phyloP scores from a whole-genome alignment of 2,329 filamentous ascomycete species.

The Verticillium isaacii region DNA sequence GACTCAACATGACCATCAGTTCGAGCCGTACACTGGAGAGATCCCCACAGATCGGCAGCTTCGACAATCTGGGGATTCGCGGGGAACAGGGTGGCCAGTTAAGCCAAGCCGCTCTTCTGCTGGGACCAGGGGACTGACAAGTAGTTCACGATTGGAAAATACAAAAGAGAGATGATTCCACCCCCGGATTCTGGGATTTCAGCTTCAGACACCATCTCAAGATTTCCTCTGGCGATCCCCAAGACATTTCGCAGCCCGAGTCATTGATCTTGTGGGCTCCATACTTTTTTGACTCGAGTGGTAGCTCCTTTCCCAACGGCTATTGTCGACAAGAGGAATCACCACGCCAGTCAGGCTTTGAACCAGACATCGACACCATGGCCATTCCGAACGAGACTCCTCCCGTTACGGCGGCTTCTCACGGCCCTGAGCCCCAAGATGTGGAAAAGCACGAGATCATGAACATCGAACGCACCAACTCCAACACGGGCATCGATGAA shows the following conservation, averaged over 20 bases:
- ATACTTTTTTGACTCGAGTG: neutral
- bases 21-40: neutral
- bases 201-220: neutral
- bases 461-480: conserved; percentile 7
- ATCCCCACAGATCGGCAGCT: neutral
- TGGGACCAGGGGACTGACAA: neutral
- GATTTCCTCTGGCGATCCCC: neutral
- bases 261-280: neutral
- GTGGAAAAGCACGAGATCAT: conserved; percentile 9
- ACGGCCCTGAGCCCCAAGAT: neutral
- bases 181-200: neutral
- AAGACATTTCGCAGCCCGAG: neutral
- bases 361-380: conserved; percentile 3
- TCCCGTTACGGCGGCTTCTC: neutral
- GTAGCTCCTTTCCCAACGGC: neutral
- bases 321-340: neutral
- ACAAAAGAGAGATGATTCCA: neutral
- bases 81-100: neutral
- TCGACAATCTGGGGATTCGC: neutral
- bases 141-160: neutral
- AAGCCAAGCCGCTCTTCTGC: neutral
- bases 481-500: conserved; percentile 1
- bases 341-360: neutral
- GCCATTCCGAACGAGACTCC: neutral
- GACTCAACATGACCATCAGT: neutral